Base-by-base conservation (phyloP, 1,284 basidiomycete genomes). In the Sporisorium reilianum region DNA sequence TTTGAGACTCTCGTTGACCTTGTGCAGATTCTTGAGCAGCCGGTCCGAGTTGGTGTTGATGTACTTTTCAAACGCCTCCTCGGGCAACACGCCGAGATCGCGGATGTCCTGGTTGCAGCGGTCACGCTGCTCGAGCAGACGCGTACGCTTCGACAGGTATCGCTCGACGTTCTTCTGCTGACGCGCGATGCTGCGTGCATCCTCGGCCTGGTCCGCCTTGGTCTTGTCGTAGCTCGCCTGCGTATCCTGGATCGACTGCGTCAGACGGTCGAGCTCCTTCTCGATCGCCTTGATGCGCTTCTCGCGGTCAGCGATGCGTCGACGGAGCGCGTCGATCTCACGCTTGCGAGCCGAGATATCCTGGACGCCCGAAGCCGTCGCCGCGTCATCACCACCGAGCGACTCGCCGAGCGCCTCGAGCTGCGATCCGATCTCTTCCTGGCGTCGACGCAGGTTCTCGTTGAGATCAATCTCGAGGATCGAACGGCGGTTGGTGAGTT, bases 21-120 rank as follows among this genome's bases (percentile, higher is more conserved):
- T 89, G 81, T 97, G 95, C 38, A 99, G 88, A 74, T 91, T 92
- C 87, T 93, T 95, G 77, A 96, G 89, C 40, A 99, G 88, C 93
- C 90, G 89, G 77, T 97, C 94, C 11, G 92, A 88, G n/a, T 78
- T 79, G 63, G 92, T 91, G 59, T 89, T 90, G 12, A 90, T 92
- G 84, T 97, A 97, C 86, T 96, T 97, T 81, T 94, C 91, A 81
- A 96, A 99, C 0, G 97, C 96, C 85, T 99, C 97, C 83, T 98
- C 95, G 0, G 97, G 96, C 25, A 99, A 86, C 1, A 97, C 94
- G 55, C 97, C 97, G 10, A 99, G 89, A 81, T 99, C 96, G 64
- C 96, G 91, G 77, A 99, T 97, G 81, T 92, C 94, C 73, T 93
- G 90, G 82, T 93, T 95, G 84, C 93, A 95, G 81, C 97, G 94